Base-by-base conservation (phyloP, 2,329 filamentous ascomycete genomes). In the Monosporascus sp. region DNA sequence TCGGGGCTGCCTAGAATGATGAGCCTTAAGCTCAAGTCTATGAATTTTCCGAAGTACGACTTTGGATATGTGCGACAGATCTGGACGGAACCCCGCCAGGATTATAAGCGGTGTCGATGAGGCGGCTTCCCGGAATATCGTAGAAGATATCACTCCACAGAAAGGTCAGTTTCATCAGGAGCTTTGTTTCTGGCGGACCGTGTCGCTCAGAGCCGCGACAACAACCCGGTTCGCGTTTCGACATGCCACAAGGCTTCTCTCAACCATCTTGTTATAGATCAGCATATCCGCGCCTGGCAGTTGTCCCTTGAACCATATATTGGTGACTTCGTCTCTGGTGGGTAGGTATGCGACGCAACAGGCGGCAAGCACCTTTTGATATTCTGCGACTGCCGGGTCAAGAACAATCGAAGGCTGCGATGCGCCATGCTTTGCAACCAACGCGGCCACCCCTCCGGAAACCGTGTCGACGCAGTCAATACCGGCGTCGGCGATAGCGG, bases 381-480 rank as follows among this genome's bases (percentile, higher is more conserved):
- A 90, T 66, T 97, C 91, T 6, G 86, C 82, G 7, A 91, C 85
- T 58, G 89, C 85, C 1, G 92, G 91, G 68, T 97, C 93, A 47
- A 96, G 74, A 24, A 96, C 80, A 54, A 87, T 74, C 20, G 74
- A 65, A 6, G 77, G 67, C 36, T 63, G 56, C 20, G 65, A 60
- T 25, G 62, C 60, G 49, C 67, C 61, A 55, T 67, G 64, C 53
- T 64, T 71, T 58, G 70, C 68, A 15, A 94, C 85, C 47, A 96
- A 71, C 4, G 90, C 93, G 31, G 93, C 91, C 41, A 97, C 90
- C 27, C 94, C 94, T 9, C 92, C 94, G 31, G 88, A 83, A 18
- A 97, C 86, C 34, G 93, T 81, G 72, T 97, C 94, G 47, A 97
- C 86, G 66, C 91, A 97, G 67, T 99, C 94, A 56, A 99, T 97